Evolutionary conservation across 768 basidiomycete species (phyloP).

Genomic region (Imleria badia): DNA sequence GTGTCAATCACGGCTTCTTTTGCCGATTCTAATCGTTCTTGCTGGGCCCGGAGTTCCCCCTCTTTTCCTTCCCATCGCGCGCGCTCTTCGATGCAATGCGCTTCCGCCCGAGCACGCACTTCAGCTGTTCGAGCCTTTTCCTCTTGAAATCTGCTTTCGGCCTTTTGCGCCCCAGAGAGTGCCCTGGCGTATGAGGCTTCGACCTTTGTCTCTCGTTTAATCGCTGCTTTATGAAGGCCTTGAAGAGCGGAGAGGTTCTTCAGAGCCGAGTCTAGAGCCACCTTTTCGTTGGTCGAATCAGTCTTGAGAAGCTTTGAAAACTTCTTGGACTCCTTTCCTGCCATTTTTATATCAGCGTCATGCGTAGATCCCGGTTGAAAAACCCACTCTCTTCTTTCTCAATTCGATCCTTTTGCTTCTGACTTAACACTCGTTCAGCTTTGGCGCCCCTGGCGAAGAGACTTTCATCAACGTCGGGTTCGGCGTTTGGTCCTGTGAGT

Average conservation of each 20-base stretch:
- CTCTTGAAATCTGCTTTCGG: constrained; percentile 58
- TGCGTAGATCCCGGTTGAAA: not conserved
- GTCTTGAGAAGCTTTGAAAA: constrained; percentile 69
- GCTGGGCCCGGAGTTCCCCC: constrained; percentile 46
- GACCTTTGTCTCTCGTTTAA: constrained; percentile 63
- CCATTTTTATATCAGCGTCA: not conserved
- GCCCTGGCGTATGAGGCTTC: constrained; percentile 54
- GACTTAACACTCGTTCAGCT: constrained; percentile 49
- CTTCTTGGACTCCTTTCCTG: constrained; percentile 58
- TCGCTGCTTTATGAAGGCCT: constrained; percentile 63
- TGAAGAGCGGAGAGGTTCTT: constrained; percentile 68
- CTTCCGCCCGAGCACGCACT: constrained; percentile 45
- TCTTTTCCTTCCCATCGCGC: constrained; percentile 54
- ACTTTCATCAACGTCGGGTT: constrained; percentile 41
- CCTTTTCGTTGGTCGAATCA: constrained; percentile 68
- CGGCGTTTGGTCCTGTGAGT: constrained; percentile 47
- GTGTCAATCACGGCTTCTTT: constrained; percentile 55
- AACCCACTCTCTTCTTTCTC: constrained; percentile 50
- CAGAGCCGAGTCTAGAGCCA: constrained; percentile 58
- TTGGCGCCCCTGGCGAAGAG: constrained; percentile 41
- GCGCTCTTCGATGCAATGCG: constrained; percentile 52
- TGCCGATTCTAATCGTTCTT: constrained; percentile 49
- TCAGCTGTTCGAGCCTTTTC: constrained; percentile 58
- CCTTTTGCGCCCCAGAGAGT: constrained; percentile 58
- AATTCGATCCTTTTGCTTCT: constrained; percentile 53